Evolutionary conservation across 768 basidiomycete genomes (phyloP), one percentile per base, ranked within the genome.

Genomic region (Boletus reticulatus): DNA sequence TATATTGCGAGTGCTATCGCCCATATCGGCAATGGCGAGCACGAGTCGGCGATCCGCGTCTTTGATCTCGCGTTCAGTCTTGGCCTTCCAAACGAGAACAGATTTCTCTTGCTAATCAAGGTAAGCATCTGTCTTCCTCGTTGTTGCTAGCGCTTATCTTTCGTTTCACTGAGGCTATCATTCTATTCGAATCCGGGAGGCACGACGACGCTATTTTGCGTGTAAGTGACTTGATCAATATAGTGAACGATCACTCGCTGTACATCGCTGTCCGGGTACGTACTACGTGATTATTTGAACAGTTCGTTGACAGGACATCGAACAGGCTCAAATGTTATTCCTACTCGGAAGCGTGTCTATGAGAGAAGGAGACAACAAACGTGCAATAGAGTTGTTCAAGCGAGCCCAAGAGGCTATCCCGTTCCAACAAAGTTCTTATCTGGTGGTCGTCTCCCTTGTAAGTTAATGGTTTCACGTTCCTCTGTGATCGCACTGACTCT

Each of bases 21-120:
- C 0, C n/a, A 3, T 0, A 6, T 47, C 13, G 31, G 50, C 0
- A 38, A 48, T 19, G 57, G 38, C 14, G 46, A 48, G 6, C 17
- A 49, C 4, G 45, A 47, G 17, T 7, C 20, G 1, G 57, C 13
- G 10, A 24, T 50, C 6, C 20, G 22, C 7, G 20, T 16, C 7
- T 59, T 48, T 27, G 59, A 59, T 31, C 57, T 54, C 37, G 48
- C 31, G 6, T 59, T 55, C 31, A 17, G 36, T 1, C 39, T 48
- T 4, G 31, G 44, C 48, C 22, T 32, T 11, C 27, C 49, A 11
- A 24, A 5, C 4, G 57, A 61, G 22, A 55, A 19, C 6, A 44
- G 16, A 12, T 37, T 44, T 43, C 45, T 61, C n/a, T 45, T 61
- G 31, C 37, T 55, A 4, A 53, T 60, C 22, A 60, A 55, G 52